phyloP scores from a whole-genome alignment of 768 basidiomycete genomes.

The Lactarius sanguifluus region DNA sequence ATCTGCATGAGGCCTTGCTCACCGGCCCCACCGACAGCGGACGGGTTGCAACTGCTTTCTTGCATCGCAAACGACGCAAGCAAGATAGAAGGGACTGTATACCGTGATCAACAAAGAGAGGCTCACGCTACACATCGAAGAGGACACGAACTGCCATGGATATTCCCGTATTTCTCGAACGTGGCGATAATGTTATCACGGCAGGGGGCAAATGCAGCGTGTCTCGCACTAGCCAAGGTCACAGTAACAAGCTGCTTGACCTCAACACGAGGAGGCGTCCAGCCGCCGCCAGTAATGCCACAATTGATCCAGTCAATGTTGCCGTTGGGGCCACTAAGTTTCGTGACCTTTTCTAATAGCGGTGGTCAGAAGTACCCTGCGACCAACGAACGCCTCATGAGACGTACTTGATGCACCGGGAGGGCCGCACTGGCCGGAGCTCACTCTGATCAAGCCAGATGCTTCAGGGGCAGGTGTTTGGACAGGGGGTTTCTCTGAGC shows the following conservation, averaged over 20 bases:
- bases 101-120: slow-evolving; percentile 6
- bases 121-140: slow-evolving; percentile 3
- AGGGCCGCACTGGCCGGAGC: slow-evolving; percentile 6
- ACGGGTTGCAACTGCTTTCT: slow-evolving; percentile 72
- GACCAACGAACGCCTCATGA: slow-evolving; percentile 7
- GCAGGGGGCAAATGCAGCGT: slow-evolving; percentile 63
- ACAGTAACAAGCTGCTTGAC: slow-evolving; percentile 51
- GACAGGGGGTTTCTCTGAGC: not conserved
- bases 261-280: slow-evolving; percentile 67
- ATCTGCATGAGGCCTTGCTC: slow-evolving; percentile 91
- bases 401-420: slow-evolving; percentile 19
- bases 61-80: slow-evolving; percentile 89
- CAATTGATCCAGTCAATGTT: slow-evolving; percentile 76
- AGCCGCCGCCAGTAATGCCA: slow-evolving; percentile 58
- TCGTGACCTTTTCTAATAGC: slow-evolving; percentile 43
- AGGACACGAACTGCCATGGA: slow-evolving; percentile 41
- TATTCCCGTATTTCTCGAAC: slow-evolving; percentile 61
- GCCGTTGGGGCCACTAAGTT: slow-evolving; percentile 65
- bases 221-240: slow-evolving; percentile 46
- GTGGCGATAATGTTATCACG: slow-evolving; percentile 45
- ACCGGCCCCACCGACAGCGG: slow-evolving; percentile 67
- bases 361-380: slow-evolving; percentile 1
- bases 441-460: not conserved
- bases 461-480: not conserved
- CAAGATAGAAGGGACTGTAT: slow-evolving; percentile 66